Base-by-base conservation (phyloP, 1,139 yeast species). In the Tardiomyces blankii region DNA sequence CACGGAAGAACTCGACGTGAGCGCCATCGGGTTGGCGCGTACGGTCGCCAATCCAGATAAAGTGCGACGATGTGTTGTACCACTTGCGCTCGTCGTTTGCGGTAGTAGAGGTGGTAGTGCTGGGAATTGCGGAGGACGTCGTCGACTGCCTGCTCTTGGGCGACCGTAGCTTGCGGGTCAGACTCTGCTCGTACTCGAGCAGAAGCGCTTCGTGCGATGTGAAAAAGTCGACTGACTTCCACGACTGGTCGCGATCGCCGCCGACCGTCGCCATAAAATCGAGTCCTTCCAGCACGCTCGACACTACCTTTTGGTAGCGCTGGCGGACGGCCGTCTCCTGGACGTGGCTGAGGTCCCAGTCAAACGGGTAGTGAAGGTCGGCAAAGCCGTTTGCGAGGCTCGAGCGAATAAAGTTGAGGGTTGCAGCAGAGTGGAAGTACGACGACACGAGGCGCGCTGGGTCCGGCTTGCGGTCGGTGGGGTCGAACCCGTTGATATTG, bases 31-130 rank as follows among this genome's bases (percentile, higher is more conserved):
- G 54, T 53, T 68, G 72, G 14, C 74, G 54, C 1, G 73, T 69
- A 28, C 73, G 61, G 51, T 69, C 73, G 14, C 73, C 73, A 42
- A 69, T 69, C 73, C 73, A 69, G 42, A 69, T 58, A 52, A 69
- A 69, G 46, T 69, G 73, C 2, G 72, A 68, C 3, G 71, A 66
- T 2, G 72, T 66, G 52, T 69, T 65, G 59, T 65, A 69, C 63
- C 64, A 68, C 11, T 11, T 13, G 32, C 14, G n/a, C 27, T 58
- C 58, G 39, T 52, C 47, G 18, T 45, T 45, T 9, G 50, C 52
- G 39, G 53, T 53, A 12, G 48, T 19, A 8, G 42, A 38, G 21
- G 18, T 14, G 38, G 8, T 19, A 14, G 19, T 6, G 21, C 9
- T 32, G 21, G 14, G 8, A 8, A 42, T 21, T 14, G 44, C 42